Conservation (phyloP, 495 filamentous ascomycete species). For the Glarea lozoyensis region DNA sequence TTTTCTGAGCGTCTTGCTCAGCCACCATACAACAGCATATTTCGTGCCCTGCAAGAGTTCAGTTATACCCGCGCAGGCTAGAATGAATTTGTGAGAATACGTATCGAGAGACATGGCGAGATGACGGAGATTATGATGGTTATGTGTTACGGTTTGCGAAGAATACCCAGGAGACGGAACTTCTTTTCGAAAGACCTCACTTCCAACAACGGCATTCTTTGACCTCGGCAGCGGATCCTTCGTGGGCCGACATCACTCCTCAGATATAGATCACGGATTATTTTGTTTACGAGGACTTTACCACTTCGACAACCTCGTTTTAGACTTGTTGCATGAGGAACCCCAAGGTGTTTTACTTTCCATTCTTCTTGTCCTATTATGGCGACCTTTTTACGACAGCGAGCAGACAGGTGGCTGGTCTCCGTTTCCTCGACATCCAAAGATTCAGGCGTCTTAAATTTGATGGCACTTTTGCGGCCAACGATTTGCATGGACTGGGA, state of each 20-base stretch:
- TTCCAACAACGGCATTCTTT: constrained; percentile 13
- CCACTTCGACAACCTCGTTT: constrained; percentile 16
- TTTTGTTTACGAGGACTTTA: constrained; percentile 9
- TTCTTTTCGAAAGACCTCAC: constrained; percentile 18
- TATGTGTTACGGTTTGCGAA: constrained; percentile 19
- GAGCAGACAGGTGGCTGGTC: constrained; percentile 22
- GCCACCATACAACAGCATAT: constrained; percentile 18
- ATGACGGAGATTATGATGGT: constrained; percentile 17
- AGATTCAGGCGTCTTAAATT: constrained; percentile 22
- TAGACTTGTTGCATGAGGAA: constrained; percentile 24
- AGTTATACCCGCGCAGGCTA: constrained; percentile 19
- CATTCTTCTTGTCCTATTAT: constrained; percentile 25
- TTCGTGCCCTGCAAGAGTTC: constrained; percentile 22
- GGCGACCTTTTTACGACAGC: constrained; percentile 17
- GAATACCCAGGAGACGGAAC: constrained; percentile 20
- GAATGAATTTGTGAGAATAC: constrained; percentile 20
- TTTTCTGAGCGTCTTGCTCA: constrained; percentile 18
- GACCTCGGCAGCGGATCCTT: constrained; percentile 6
- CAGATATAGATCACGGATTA: constrained; percentile 11
- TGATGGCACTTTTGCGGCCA: constrained; percentile 22
- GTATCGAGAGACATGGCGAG: constrained; percentile 13
- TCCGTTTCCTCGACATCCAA: constrained; percentile 21
- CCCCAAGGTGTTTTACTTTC: constrained; percentile 22
- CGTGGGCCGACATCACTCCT: too few species aligned
- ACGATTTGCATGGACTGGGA: constrained; percentile 23